Evolutionary conservation across 2,329 filamentous ascomycete genomes (phyloP).

Genomic region (Botryosphaeria dothidea): DNA sequence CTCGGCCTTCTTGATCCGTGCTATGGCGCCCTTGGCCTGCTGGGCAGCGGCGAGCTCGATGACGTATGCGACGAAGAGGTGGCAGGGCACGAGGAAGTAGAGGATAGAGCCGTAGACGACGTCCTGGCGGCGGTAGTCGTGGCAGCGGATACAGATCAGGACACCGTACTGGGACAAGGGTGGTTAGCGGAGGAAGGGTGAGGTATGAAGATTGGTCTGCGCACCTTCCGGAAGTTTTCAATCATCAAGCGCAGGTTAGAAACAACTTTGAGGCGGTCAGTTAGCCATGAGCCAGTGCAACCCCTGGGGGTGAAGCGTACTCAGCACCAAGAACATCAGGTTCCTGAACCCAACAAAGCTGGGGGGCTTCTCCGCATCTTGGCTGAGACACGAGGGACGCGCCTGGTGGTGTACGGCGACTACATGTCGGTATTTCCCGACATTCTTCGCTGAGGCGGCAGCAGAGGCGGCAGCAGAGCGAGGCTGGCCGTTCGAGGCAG

Average conservation of each 20-base stretch:
- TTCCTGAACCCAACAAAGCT: slow-evolving; percentile 95
- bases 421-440: slow-evolving; percentile 82
- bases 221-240: slow-evolving; percentile 92
- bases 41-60: slow-evolving; percentile 83
- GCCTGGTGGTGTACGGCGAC: slow-evolving; percentile 76
- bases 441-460: slow-evolving; percentile 24
- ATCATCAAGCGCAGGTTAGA: slow-evolving; percentile 93
- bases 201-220: not conserved
- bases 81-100: slow-evolving; percentile 85
- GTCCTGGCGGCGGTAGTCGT: slow-evolving; percentile 81
- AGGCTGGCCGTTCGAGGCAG: slow-evolving; percentile 23
- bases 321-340: slow-evolving; percentile 88
- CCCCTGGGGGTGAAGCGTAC: slow-evolving; percentile 50
- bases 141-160: slow-evolving; percentile 85
- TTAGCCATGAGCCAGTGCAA: slow-evolving; percentile 25
- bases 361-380: slow-evolving; percentile 71
- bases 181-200: slow-evolving; percentile 21
- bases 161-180: slow-evolving; percentile 73
- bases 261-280: slow-evolving; percentile 61
- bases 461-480: slow-evolving; percentile 11
- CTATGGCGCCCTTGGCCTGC: slow-evolving; percentile 71
- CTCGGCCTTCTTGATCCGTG: slow-evolving; percentile 50
- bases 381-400: slow-evolving; percentile 79
- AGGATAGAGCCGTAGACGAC: slow-evolving; percentile 73
- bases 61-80: slow-evolving; percentile 85